Evolutionary conservation across 1,284 basidiomycete genomes (phyloP).

Genomic region (Malassezia cuniculi): DNA sequence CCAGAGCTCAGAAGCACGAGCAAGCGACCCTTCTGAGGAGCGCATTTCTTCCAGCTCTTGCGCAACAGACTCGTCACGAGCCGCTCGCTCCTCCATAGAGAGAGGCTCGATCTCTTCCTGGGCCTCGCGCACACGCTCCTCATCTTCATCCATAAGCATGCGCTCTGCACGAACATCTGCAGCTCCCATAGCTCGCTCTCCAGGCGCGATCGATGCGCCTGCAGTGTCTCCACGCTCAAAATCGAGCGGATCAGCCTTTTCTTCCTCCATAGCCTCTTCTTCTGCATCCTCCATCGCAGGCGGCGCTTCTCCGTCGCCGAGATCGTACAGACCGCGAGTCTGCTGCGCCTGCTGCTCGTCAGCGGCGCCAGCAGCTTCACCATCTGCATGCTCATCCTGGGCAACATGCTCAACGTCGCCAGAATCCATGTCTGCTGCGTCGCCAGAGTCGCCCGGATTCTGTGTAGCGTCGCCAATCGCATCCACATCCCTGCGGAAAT

Average conservation of each 20-base stretch:
- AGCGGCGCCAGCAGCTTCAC: conserved; percentile 81
- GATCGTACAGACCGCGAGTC: conserved; percentile 47
- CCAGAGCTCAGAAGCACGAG: conserved; percentile 67
- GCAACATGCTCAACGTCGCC: conserved; percentile 66
- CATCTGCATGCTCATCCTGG: conserved; percentile 57
- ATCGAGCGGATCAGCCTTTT: conserved; percentile 13
- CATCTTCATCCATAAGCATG: conserved; percentile 51
- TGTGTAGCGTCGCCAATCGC: conserved; percentile 58
- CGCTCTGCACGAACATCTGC: too few relatives aligned
- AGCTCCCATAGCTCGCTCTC: too few relatives aligned
- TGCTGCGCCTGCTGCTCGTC: conserved; percentile 56
- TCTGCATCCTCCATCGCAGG: conserved; percentile 25
- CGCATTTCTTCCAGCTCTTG: conserved; percentile 48
- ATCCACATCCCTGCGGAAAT: conserved; percentile 70
- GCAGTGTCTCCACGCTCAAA: too few relatives aligned
- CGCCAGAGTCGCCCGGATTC: too few relatives aligned
- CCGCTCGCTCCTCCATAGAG: conserved; percentile 25
- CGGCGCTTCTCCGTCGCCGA: conserved; percentile 8
- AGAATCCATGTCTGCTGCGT: conserved; percentile 40
- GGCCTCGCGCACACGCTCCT: conserved; percentile 49
- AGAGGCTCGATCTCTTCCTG: conserved; percentile 20
- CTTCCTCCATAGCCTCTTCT: conserved; percentile 16
- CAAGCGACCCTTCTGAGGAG: conserved; percentile 53
- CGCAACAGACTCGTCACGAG: conserved; percentile 35
- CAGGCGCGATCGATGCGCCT: too few relatives aligned